Conservation (phyloP, 2,329 filamentous ascomycete species). For the Lachnum nothofagi region DNA sequence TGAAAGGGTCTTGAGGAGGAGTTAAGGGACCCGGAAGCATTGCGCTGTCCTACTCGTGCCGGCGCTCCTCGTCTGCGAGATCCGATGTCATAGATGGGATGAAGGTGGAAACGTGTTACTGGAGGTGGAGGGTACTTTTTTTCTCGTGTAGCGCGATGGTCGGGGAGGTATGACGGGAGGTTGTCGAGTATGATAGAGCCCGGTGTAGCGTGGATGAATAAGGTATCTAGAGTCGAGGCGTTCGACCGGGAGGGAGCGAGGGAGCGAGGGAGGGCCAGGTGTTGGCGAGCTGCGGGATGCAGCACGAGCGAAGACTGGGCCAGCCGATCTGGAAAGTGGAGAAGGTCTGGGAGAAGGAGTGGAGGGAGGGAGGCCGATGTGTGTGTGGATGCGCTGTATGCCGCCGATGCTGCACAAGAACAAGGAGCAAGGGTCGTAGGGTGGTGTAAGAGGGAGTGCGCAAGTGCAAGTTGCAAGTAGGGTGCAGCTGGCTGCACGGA, state of each 20-base stretch:
- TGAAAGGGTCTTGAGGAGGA: conserved; percentile 22
- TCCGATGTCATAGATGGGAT: conserved; percentile 20
- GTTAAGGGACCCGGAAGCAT: conserved; percentile 27
- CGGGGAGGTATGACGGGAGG: conserved; percentile 7
- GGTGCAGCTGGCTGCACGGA: background rate
- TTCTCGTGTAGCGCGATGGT: conserved; percentile 17
- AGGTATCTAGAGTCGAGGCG: conserved; percentile 19
- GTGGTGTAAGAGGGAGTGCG: background rate
- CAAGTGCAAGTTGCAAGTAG: too few species aligned
- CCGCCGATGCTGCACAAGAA: conserved; percentile 5
- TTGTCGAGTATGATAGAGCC: conserved; percentile 11
- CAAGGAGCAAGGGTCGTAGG: background rate
- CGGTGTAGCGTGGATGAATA: conserved; percentile 15
- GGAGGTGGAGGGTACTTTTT: conserved; percentile 6
- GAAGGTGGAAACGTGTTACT: conserved; percentile 12
- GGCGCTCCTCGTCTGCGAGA: conserved; percentile 9
- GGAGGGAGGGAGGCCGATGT: too few species aligned
- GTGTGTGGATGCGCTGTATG: conserved; percentile 1
- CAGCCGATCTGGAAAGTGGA: conserved; percentile 1
- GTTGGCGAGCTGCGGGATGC: background rate
- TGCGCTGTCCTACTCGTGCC: conserved; percentile 17
- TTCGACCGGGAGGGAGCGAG: background rate
- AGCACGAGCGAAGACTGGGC: background rate
- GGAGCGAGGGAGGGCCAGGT: conserved; percentile 5
- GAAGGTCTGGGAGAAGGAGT: background rate